Base-by-base conservation (phyloP, 345 rosid genomes). In the Hirschfeldia incana region DNA sequence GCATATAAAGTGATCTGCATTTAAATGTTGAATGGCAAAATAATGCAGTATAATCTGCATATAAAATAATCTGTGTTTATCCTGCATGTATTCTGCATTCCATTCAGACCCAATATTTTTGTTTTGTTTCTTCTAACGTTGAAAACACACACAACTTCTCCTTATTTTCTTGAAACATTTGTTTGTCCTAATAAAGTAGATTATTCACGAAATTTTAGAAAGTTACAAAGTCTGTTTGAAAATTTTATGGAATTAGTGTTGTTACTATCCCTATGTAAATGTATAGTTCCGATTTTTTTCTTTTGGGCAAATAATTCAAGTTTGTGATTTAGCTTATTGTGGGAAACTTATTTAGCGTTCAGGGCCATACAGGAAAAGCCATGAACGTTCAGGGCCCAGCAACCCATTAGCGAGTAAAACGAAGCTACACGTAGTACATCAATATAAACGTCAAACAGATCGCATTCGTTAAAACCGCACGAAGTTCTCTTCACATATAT, bases 361-460 rank as follows among this genome's bases (percentile, higher is more conserved):
- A 21, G 17, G 70, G 53, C 68, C 68, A 57, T 65, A 39, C 26
- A 26, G 33, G 13, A 33, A 36, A 69, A 55, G 29, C 29, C 39
- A 16, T 33, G 11, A 9, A 21, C n/a, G 51, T 21, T 17, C 46
- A 7, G 28, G 73, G 53, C 72, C 33, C 36, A 65, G 44, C 0
- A 59, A 33, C 55, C 65, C 53, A 67, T 36, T 59, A 3, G 15
- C 21, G 1, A 0, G 1, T 28, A 28, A 29, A 57, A 1, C 39
- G 12, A 77, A 78, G 53, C 76, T 39, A 55, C 77, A 59, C 39
- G 73, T 44, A 58, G 60, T 78, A 55, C 46, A 8, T 30, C 6
- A 65, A 4, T 39, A 26, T 0, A 72, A 78, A 78, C 73, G 15
- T 0, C 73, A 78, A 1, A 65, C 8, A 73, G 69, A 73, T 67